These are phyloP conservation scores for Russula dissimulans DNA, from an alignment of 768 basidiomycete genomes.

Conservation along the genomic window DNA sequence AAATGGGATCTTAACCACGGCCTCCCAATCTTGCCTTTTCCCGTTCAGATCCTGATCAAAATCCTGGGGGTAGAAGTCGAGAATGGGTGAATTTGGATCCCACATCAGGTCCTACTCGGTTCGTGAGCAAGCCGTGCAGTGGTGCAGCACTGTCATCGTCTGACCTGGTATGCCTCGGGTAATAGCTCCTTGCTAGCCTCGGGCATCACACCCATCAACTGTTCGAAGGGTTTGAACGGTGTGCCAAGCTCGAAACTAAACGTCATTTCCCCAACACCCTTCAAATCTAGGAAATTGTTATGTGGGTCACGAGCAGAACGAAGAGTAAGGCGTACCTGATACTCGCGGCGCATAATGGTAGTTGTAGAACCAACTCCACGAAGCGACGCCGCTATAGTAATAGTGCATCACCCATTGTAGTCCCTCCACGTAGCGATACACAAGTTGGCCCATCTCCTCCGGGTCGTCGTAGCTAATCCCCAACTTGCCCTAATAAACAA, in stretches of 20 bases:
- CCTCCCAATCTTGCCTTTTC: conserved; percentile 99
- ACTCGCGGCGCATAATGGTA: conserved; percentile 98
- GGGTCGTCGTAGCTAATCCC: conserved; percentile 68
- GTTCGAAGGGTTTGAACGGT: conserved; percentile 90
- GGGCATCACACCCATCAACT: conserved; percentile 96
- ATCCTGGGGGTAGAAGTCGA: conserved; percentile 88
- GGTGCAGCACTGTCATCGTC: conserved; percentile 18
- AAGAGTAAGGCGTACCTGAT: conserved; percentile 50
- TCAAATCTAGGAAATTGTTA: conserved; percentile 37
- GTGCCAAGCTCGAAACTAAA: conserved; percentile 81
- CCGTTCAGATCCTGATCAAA: conserved; percentile 95
- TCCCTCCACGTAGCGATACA: conserved; percentile 82
- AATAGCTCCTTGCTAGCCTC: conserved; percentile 84
- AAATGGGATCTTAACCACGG: conserved; percentile 97
- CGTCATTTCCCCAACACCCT: conserved; percentile 60
- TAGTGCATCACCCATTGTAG: conserved; percentile 99
- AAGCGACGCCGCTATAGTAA: conserved; percentile 94
- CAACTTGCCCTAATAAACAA: conserved; percentile 63
- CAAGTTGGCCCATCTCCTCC: conserved; percentile 57
- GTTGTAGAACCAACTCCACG: conserved; percentile 98
- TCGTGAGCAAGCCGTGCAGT: conserved; percentile 3
- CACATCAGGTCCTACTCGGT: conserved; percentile 75
- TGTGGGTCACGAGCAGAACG: conserved; percentile 14
- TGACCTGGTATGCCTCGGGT: conserved; percentile 75
- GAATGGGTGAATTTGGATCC: conserved; percentile 71